Base-by-base conservation (phyloP, 2,329 filamentous ascomycete genomes). In the Trichoderma guizhouense region DNA sequence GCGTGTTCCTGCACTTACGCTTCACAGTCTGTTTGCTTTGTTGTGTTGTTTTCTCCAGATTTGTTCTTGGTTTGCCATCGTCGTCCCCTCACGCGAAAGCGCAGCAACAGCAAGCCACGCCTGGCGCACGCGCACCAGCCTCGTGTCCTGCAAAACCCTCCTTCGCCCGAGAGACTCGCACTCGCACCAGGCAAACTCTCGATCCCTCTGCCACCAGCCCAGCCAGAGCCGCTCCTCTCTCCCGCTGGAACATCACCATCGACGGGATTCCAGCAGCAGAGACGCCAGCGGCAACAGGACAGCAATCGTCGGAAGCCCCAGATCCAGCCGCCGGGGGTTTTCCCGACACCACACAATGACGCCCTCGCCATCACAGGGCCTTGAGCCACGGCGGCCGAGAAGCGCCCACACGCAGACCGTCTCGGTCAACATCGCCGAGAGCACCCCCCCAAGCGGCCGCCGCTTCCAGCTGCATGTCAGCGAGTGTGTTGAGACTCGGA, bases 401-500 rank as follows among this genome's bases (percentile, higher is more conserved):
- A 78, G 79, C 64, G 78, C 77, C 26, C 72, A 82, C 78, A 85
- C 82, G 73, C 72, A 82, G 79, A 85, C 82, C 72, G 82, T 86
- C 61, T 83, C 84, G 24, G 84, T 86, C 73, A 86, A 84, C 74
- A 84, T 84, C 71, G 82, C 83, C 60, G 84, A 86, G 70, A 79
- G 79, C 69, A 78, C 82, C 15, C 76, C 79, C 14, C 76, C 78
- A 71, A 78, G 79, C 72, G 78, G 76, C 75, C 81, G 77, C 72
- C 83, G 76, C 75, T 84, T 82, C 76, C 86, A 88, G 76, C 87
- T 91, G 75, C 86, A 89, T 74, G 83, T 91, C 61, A 87, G 87
- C 73, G 89, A 91, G 77, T 91, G 88, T 75, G 87, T 91, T 77
- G 89, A 91, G 81, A 91, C 89, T 18, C 91, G 89, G 80, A 91